Percentiles rank a stretch among this genome's conserved stretches.
These are phyloP conservation scores for Microdochium nivale DNA, from an alignment of 2,329 filamentous ascomycete species.

Conservation along the genomic window DNA sequence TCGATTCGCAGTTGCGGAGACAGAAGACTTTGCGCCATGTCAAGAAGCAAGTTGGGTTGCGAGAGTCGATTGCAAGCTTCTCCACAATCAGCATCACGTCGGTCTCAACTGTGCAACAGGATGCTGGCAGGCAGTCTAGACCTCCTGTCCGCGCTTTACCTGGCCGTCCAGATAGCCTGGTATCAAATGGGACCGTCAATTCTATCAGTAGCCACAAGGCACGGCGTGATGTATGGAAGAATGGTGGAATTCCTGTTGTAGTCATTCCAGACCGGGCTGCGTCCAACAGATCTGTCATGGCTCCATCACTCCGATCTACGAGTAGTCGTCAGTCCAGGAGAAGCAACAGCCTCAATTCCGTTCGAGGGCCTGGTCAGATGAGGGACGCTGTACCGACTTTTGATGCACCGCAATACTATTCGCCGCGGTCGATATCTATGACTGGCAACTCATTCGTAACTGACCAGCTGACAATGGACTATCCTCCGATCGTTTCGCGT, in stretches of 20 bases:
- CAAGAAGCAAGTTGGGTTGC: constrained; percentile 43
- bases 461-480: constrained; percentile 51
- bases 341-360: constrained; percentile 43
- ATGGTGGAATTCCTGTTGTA: constrained; percentile 53
- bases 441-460: constrained; percentile 33
- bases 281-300: constrained; percentile 38
- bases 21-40: constrained; percentile 53
- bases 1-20: constrained; percentile 39
- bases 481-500: constrained; percentile 45
- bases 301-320: constrained; percentile 51
- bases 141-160: constrained; percentile 7
- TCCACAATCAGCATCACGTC: constrained; percentile 10
- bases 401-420: constrained; percentile 28
- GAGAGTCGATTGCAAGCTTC: constrained; percentile 34
- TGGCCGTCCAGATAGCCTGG: constrained; percentile 35
- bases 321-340: constrained; percentile 47
- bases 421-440: constrained; percentile 34
- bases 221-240: constrained; percentile 50
- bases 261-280: constrained; percentile 51
- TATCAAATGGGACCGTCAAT: constrained; percentile 37
- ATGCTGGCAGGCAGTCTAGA: constrained; percentile 17
- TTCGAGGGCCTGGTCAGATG: constrained; percentile 29
- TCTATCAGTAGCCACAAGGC: constrained; percentile 45
- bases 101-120: constrained; percentile 27
- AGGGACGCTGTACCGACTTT: constrained; percentile 34